A percentile compares a stretch with the other conserved stretches of the same genome.
These are phyloP conservation scores for Cercophora scortea DNA, from an alignment of 495 filamentous ascomycete genomes.

Conservation along the genomic window DNA sequence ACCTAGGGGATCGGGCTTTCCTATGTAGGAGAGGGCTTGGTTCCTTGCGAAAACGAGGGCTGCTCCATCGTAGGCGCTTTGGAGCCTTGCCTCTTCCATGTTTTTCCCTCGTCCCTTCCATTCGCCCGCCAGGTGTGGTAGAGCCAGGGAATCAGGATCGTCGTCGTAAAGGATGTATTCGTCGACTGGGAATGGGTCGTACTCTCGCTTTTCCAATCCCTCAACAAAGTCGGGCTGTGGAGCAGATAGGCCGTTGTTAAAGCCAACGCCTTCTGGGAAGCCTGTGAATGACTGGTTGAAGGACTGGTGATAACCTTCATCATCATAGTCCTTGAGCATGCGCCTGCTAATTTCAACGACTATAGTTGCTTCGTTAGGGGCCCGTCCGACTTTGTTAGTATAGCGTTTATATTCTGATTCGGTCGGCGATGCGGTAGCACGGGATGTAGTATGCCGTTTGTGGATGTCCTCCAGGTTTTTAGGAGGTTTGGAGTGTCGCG, in stretches of 20 bases:
- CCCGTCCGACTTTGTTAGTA: constrained; percentile 1
- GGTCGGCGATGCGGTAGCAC: constrained; percentile 18
- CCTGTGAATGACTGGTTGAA: not conserved
- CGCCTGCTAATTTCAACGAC: not conserved
- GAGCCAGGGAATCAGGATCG: constrained; percentile 13
- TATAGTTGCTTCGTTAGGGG: not conserved
- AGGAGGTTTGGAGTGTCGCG: constrained; percentile 12
- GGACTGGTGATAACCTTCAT: not conserved
- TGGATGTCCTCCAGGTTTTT: constrained; percentile 18
- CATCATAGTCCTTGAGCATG: not conserved
- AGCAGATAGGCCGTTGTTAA: constrained; percentile 24
- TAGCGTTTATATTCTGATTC: constrained; percentile 15
- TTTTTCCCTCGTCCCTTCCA: constrained; percentile 18
- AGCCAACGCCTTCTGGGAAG: constrained; percentile 20
- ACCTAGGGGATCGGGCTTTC: constrained; percentile 15
- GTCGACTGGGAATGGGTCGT: constrained; percentile 20
- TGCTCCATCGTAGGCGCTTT: too few relatives aligned
- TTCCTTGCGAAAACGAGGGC: not conserved
- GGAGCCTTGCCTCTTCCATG: constrained; percentile 18
- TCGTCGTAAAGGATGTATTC: constrained; percentile 17
- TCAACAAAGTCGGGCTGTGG: constrained; percentile 25
- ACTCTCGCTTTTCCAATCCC: constrained; percentile 2
- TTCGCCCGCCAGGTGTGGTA: constrained; percentile 26
- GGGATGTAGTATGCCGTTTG: constrained; percentile 9
- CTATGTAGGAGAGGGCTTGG: not conserved